A percentile compares a stretch with the other conserved stretches of the same genome.
Conservation (phyloP, 2,329 filamentous ascomycete genomes). For the Trichoderma arundinaceum region DNA sequence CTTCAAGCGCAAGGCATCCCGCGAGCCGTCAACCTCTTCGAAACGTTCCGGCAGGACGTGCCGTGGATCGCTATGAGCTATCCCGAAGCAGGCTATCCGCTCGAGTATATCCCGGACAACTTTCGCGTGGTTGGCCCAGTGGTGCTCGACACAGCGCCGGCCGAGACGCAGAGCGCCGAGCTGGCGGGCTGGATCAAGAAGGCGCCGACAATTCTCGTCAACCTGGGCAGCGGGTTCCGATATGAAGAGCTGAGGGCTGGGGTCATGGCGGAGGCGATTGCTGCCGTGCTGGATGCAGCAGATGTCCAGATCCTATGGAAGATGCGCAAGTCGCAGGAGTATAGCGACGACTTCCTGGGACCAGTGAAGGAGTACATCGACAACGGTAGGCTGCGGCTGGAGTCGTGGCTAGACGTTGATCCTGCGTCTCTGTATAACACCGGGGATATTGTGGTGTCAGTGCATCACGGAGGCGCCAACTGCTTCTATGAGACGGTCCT, state of each 20-base stretch:
- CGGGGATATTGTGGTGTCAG: slow-evolving; percentile 43
- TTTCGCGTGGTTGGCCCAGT: slow-evolving; percentile 51
- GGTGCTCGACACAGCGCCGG: slow-evolving; percentile 45
- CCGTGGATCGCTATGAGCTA: slow-evolving; percentile 40
- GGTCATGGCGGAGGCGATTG: slow-evolving; percentile 40
- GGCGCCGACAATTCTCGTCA: slow-evolving; percentile 54
- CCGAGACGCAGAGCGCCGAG: slow-evolving; percentile 49
- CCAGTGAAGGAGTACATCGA: slow-evolving; percentile 35
- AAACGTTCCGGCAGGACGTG: slow-evolving; percentile 36
- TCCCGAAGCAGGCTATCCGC: slow-evolving; percentile 40
- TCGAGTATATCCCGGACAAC: slow-evolving; percentile 38
- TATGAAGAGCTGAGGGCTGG: slow-evolving; percentile 37
- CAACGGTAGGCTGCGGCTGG: slow-evolving; percentile 37
- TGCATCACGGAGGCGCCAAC: slow-evolving; percentile 51
- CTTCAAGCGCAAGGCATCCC: slow-evolving; percentile 41
- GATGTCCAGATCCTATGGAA: slow-evolving; percentile 46
- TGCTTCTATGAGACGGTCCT: slow-evolving; percentile 47
- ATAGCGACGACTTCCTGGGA: slow-evolving; percentile 30
- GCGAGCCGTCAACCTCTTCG: slow-evolving; percentile 36
- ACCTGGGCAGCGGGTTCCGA: slow-evolving; percentile 51
- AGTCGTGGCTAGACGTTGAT: slow-evolving; percentile 43
- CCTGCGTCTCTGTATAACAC: slow-evolving; percentile 44
- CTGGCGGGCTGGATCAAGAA: slow-evolving; percentile 50
- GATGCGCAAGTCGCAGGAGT: slow-evolving; percentile 32
- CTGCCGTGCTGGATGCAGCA: slow-evolving; percentile 34